Base-by-base conservation (phyloP, 495 filamentous ascomycete species). In the Annulohypoxylon moriforme region DNA sequence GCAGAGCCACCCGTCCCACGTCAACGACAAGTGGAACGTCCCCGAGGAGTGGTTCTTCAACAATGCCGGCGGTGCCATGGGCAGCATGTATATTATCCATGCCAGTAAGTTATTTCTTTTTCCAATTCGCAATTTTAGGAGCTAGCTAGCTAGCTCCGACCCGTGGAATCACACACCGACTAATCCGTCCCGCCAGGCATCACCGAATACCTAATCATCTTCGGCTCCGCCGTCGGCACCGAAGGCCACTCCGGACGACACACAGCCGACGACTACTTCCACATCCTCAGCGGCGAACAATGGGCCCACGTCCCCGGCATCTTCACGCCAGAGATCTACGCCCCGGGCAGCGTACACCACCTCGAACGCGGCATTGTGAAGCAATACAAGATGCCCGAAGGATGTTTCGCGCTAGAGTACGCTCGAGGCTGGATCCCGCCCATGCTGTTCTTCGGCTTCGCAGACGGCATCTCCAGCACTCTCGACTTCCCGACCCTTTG, bases 251-350 rank as follows among this genome's bases (percentile, higher is more conserved):
- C 90, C 11, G 93, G 93, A 60, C 89, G 93, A 34, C 93, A 96
- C 83, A 93, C 93, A 29, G 92, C 93, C 4, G 92, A 96, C 81
- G 93, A 96, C 83, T 96, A 94, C 87, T 96, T 96, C 87, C 88
- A 94, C 84, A 96, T 96, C 85, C 86, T 96, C 29, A 79, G 82
- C 22, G 93, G 93, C 66, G 88, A 88, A 59, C 89, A 96, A 79
- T 81, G 86, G 44, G 91, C 93, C 60, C 91, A 91, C 84, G 83
- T 86, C 3, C 89, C 92, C 10, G 92, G 92, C 61, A 74, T 83
- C 69, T 93, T 88, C 83, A 85, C 88, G 77, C 85, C 90, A 58
- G 91, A 93, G 80, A 80, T 92, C 52, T 96, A 94, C 83, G 89
- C 90, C 5, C 82, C 88, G 61, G 93, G 93, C 33, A 86, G 82